These are phyloP conservation scores for Sporothrix euskadiensis DNA, from an alignment of 2,329 filamentous ascomycete species.

Conservation along the genomic window DNA sequence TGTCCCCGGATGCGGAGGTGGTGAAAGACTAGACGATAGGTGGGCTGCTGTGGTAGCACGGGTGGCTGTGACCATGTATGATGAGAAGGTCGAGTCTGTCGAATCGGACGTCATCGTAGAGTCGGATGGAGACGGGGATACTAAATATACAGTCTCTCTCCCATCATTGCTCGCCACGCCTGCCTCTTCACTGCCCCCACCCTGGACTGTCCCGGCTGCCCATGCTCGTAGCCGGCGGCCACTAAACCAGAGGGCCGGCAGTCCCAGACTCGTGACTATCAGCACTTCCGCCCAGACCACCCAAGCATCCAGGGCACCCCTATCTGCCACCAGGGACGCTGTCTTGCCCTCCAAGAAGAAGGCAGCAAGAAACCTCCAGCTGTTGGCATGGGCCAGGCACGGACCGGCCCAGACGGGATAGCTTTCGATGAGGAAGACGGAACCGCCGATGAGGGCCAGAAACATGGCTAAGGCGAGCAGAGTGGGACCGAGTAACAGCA, in stretches of 20 bases:
- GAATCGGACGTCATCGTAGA: not conserved
- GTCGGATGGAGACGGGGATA: not conserved
- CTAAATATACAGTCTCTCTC: not conserved
- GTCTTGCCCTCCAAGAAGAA: slow-evolving; percentile 38
- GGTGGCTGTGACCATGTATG: not conserved
- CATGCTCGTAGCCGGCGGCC: slow-evolving; percentile 37
- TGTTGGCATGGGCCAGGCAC: slow-evolving; percentile 40
- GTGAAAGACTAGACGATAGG: not conserved
- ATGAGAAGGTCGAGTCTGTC: not conserved
- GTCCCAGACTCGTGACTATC: slow-evolving; percentile 37
- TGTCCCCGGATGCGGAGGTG: slow-evolving; percentile 9
- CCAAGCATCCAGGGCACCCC: slow-evolving; percentile 37
- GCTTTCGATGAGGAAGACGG: slow-evolving; percentile 41
- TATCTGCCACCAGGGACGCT: slow-evolving; percentile 36
- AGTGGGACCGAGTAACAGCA: slow-evolving; percentile 36
- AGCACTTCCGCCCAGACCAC: slow-evolving; percentile 40
- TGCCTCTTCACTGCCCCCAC: not conserved
- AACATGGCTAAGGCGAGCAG: slow-evolving; percentile 39
- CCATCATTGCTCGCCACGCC: not conserved
- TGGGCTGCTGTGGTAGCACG: not conserved
- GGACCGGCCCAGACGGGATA: slow-evolving; percentile 40
- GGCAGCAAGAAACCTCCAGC: slow-evolving; percentile 38
- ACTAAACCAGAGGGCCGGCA: slow-evolving; percentile 38
- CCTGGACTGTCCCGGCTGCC: slow-evolving; percentile 36
- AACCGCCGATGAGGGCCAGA: slow-evolving; percentile 36